Percentiles rank a stretch among this genome's conserved stretches.
Evolutionary conservation across 1,284 basidiomycete species (phyloP).

Genomic region (Wallemia ichthyophaga): DNA sequence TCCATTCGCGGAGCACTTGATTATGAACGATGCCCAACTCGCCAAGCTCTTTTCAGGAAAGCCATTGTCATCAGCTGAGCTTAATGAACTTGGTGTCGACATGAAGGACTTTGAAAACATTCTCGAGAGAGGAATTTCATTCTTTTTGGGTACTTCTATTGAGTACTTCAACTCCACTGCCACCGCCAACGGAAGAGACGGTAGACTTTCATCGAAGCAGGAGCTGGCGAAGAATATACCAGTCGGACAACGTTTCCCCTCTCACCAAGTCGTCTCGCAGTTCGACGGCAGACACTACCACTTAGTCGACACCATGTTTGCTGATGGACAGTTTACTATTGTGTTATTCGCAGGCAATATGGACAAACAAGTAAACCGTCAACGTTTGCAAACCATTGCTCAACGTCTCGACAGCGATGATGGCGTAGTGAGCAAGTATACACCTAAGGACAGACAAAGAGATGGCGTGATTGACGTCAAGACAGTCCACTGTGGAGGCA

Average conservation of each 20-base stretch:
- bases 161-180: constrained; percentile 10
- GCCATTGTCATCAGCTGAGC: constrained; percentile 16
- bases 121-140: neutral
- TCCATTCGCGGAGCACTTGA: constrained; percentile 44
- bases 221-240: constrained; percentile 8
- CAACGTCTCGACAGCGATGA: constrained; percentile 8
- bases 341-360: constrained; percentile 11
- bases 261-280: constrained; percentile 8
- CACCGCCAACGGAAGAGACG: constrained; percentile 5
- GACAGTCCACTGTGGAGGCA: constrained; percentile 9
- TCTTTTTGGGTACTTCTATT: constrained; percentile 10
- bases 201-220: constrained; percentile 5
- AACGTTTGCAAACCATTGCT: constrained; percentile 6
- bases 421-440: constrained; percentile 12
- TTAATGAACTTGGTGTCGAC: neutral
- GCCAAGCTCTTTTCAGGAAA: constrained; percentile 44
- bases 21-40: constrained; percentile 45
- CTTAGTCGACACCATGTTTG: neutral
- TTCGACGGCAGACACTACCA: constrained; percentile 5
- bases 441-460: constrained; percentile 7
- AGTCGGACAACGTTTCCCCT: constrained; percentile 10
- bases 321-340: constrained; percentile 7
- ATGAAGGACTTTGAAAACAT: constrained; percentile 1
- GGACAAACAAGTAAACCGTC: constrained; percentile 5
- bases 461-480: constrained; percentile 9